Conservation (phyloP, 2,329 filamentous ascomycete species). For the Lomentospora prolificans region DNA sequence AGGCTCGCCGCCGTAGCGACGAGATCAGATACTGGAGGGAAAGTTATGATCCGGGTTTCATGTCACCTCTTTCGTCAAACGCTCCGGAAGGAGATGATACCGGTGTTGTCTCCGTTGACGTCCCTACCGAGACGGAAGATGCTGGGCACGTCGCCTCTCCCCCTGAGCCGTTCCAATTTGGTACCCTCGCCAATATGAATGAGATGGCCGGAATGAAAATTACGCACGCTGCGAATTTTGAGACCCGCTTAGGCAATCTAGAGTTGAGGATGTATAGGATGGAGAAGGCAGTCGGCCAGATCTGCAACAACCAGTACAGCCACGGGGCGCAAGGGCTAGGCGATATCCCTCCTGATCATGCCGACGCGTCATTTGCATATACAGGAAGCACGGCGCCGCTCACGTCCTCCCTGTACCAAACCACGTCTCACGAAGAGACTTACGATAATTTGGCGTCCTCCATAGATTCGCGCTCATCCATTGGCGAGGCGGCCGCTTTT, state of each 20-base stretch:
- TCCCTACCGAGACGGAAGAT: slow-evolving; percentile 20
- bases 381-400: neutral
- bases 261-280: slow-evolving; percentile 43
- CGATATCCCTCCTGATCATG: neutral
- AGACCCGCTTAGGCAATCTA: slow-evolving; percentile 40
- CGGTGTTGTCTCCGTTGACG: slow-evolving; percentile 19
- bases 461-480: slow-evolving; percentile 30
- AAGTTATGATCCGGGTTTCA: slow-evolving; percentile 42
- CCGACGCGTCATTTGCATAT: neutral
- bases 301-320: slow-evolving; percentile 35
- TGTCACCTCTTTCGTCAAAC: slow-evolving; percentile 42
- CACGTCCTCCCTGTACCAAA: neutral
- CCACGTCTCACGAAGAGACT: neutral
- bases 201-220: slow-evolving; percentile 47
- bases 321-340: slow-evolving; percentile 21
- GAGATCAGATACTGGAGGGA: slow-evolving; percentile 57
- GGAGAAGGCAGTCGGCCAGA: slow-evolving; percentile 41
- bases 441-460: slow-evolving; percentile 27
- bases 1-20: slow-evolving; percentile 44
- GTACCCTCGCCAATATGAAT: slow-evolving; percentile 32
- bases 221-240: slow-evolving; percentile 42
- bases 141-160: slow-evolving; percentile 27
- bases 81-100: slow-evolving; percentile 27
- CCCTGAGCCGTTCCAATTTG: slow-evolving; percentile 46
- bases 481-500: slow-evolving; percentile 35